These are phyloP conservation scores for Phytophthora pluvialis DNA, from an alignment of 352 stramenopile species.

Conservation along the genomic window DNA sequence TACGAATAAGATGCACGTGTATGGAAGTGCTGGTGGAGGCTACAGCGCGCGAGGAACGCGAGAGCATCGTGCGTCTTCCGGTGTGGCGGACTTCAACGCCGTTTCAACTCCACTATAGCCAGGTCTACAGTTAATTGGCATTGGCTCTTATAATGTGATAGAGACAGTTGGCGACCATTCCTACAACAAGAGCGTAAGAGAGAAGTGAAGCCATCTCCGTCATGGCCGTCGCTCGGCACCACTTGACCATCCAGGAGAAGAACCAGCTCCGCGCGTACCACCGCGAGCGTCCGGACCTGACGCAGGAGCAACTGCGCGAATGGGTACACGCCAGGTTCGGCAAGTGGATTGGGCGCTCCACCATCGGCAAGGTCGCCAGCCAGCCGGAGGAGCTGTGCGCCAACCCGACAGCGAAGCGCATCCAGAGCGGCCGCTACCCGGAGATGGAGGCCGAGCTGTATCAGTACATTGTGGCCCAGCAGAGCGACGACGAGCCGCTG, in stretches of 20 bases:
- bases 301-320: slow-evolving; percentile 49
- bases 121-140: slow-evolving; percentile 1
- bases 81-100: background rate
- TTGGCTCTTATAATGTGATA: slow-evolving; percentile 5
- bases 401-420: slow-evolving; percentile 38
- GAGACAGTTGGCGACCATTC: slow-evolving; percentile 3
- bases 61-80: background rate
- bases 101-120: slow-evolving; percentile 10
- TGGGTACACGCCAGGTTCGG: slow-evolving; percentile 36
- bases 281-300: slow-evolving; percentile 35
- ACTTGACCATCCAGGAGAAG: slow-evolving; percentile 50
- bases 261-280: slow-evolving; percentile 41
- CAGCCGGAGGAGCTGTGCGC: slow-evolving; percentile 35
- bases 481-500: slow-evolving; percentile 9
- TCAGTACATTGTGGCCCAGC: slow-evolving; percentile 19
- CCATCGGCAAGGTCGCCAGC: slow-evolving; percentile 43
- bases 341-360: slow-evolving; percentile 50
- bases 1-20: background rate
- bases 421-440: slow-evolving; percentile 44
- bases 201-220: slow-evolving; percentile 8
- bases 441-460: slow-evolving; percentile 43
- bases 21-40: background rate
- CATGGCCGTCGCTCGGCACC: slow-evolving; percentile 32
- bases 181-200: slow-evolving; percentile 35
- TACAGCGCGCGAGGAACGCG: background rate